Conservation (phyloP, 2,329 filamentous ascomycete species). For the Stagonosporopsis tanaceti region DNA sequence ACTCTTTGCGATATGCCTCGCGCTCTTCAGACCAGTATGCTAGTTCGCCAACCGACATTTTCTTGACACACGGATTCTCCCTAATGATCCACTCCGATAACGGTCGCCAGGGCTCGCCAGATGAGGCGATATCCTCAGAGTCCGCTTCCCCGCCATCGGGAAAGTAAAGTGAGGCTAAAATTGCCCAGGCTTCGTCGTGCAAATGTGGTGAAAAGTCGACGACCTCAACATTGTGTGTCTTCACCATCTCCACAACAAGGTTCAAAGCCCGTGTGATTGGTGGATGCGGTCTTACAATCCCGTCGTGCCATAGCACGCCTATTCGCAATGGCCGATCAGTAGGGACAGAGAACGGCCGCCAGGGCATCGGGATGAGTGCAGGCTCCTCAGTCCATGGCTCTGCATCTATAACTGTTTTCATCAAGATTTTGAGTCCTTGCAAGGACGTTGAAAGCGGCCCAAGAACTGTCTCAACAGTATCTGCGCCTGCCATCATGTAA, state of each 20-base stretch:
- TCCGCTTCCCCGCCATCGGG: slow-evolving; percentile 67
- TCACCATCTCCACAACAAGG: slow-evolving; percentile 55
- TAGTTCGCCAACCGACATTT: slow-evolving; percentile 53
- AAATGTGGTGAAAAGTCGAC: slow-evolving; percentile 60
- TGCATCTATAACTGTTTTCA: slow-evolving; percentile 59
- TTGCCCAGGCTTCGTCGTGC: slow-evolving; percentile 60
- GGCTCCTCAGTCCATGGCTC: slow-evolving; percentile 67
- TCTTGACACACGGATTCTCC: slow-evolving; percentile 59
- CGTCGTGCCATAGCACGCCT: slow-evolving; percentile 71
- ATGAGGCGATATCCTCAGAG: slow-evolving; percentile 58
- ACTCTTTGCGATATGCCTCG: slow-evolving; percentile 55
- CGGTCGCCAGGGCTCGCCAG: slow-evolving; percentile 66
- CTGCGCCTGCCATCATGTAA: slow-evolving; percentile 55
- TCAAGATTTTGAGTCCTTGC: slow-evolving; percentile 63
- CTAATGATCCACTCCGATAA: slow-evolving; percentile 67
- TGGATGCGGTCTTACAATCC: slow-evolving; percentile 70
- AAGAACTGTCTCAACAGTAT: slow-evolving; percentile 58
- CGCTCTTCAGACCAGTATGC: slow-evolving; percentile 54
- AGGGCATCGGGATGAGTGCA: slow-evolving; percentile 66
- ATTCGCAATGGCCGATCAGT: slow-evolving; percentile 56
- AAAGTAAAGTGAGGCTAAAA: slow-evolving; percentile 56
- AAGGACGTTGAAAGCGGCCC: slow-evolving; percentile 64
- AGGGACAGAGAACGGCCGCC: slow-evolving; percentile 51
- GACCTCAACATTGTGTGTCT: slow-evolving; percentile 59
- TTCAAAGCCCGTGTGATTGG: slow-evolving; percentile 67